These are phyloP conservation scores for Boechera stricta DNA, from an alignment of 345 rosid species.

Conservation along the genomic window DNA sequence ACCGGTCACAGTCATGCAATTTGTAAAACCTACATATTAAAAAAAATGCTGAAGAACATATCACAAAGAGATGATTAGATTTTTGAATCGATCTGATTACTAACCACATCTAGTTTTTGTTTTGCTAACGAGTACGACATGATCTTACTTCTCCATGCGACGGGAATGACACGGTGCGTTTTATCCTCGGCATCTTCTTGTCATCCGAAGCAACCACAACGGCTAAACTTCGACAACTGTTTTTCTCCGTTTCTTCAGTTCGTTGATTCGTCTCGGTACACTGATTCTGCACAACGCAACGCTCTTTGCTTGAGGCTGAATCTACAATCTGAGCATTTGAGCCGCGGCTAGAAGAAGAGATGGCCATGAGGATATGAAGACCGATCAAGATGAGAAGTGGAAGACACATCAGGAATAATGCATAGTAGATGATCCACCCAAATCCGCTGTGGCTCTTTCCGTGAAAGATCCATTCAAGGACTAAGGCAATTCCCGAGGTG, in stretches of 20 bases:
- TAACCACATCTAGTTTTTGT: neutral
- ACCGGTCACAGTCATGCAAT: no score
- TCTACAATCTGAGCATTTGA: conserved; percentile 19
- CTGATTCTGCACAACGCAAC: neutral
- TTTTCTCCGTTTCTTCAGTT: conserved; percentile 17
- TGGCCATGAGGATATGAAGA: conserved; percentile 18
- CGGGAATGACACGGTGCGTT: conserved; percentile 36
- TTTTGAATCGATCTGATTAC: conserved; percentile 5
- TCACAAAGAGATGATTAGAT: conserved; percentile 4
- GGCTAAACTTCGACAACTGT: conserved; percentile 31
- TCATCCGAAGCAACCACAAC: conserved; percentile 26
- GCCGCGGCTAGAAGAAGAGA: conserved; percentile 1
- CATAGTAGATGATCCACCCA: conserved; percentile 40
- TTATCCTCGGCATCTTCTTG: conserved; percentile 11
- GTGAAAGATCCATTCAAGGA: conserved; percentile 38
- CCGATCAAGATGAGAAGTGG: conserved; percentile 32
- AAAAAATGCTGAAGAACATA: neutral
- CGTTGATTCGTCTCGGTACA: neutral
- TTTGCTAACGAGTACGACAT: conserved; percentile 34
- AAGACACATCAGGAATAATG: conserved; percentile 33
- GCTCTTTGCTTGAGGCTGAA: conserved; percentile 15
- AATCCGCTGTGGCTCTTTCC: conserved; percentile 39
- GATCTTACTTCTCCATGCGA: conserved; percentile 34
- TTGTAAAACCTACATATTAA: no score
- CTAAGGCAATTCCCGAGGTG: conserved; percentile 36